Evolutionary conservation across 164 flowering plant species (phyloP).

Genomic region (Litsea cubeba): DNA sequence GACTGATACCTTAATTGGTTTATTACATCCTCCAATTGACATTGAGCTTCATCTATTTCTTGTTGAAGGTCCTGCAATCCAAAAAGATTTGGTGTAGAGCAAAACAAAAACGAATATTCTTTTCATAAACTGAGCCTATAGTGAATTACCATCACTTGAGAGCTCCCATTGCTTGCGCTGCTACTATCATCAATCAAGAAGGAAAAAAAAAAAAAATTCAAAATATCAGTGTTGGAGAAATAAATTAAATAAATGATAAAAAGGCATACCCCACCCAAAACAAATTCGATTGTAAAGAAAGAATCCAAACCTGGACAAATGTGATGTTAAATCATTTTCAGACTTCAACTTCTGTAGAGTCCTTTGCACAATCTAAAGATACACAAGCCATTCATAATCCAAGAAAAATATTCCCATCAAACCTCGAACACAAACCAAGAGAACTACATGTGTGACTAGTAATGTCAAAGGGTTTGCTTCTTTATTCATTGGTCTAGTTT

Average conservation of each 20-base stretch:
- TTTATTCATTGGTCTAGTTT: background rate
- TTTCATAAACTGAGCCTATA: background rate
- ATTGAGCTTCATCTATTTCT: conserved; percentile 3
- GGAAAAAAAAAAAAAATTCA: background rate
- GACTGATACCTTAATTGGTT: background rate
- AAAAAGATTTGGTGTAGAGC: background rate
- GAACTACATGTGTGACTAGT: background rate
- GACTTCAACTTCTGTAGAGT: conserved; percentile 39
- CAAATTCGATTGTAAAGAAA: background rate
- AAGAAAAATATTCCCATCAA: background rate
- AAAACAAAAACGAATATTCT: background rate
- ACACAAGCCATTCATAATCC: background rate
- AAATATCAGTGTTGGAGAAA: background rate
- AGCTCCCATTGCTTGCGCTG: background rate
- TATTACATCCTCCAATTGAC: background rate
- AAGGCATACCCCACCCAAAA: background rate
- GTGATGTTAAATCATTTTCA: conserved; percentile 41
- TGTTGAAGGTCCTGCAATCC: conserved; percentile 5
- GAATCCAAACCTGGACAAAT: conserved; percentile 31
- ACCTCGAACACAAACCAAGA: background rate
- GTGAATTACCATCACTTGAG: conserved; percentile 2
- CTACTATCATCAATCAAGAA: background rate
- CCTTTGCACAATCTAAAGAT: conserved; percentile 34
- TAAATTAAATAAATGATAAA: no score
- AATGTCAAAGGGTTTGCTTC: background rate